Evolutionary conservation across 2,329 filamentous ascomycete species (phyloP), one percentile per base, ranked within the genome.

Genomic region (Aspergillus quadricinctus): DNA sequence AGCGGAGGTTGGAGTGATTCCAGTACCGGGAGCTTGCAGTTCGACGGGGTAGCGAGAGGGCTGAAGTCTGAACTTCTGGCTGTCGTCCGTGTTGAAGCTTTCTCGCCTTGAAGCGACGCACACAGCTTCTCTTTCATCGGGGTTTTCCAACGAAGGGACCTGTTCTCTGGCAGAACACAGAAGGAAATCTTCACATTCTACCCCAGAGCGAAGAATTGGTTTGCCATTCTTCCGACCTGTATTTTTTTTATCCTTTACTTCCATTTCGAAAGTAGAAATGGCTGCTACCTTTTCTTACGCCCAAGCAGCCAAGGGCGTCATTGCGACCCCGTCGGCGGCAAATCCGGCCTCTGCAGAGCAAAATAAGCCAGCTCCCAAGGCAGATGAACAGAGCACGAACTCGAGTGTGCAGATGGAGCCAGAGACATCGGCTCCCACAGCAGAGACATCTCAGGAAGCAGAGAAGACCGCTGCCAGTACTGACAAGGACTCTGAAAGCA

Each of bases 231-330:
- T 21, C 49, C 31, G 14, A 37, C 14, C 5, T 56, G 21, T 53
- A 40, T 11, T 45, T 51, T 52, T 53, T 52, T 53, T 46, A 52
- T 54, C 27, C 50, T 31, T 48, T 58, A 56, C 53, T 50, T 56
- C 40, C 11, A 45, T 52, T 37, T 57, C 49, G 49, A 57, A 35
- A 45, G 60, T 37, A 41, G 52, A 59, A 59, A 81, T 81, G 80
- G 73, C 73, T 61, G 68, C 76, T 59, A 80, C 84, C 35, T 96
- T 97, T 73, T 97, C 93, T 58, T 97, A 97, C 76, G 93, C 93
- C 68, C 92, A 96, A 82, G 93, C 93, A 70, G 93, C 93, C 58
- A 94, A 94, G 75, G 91, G 92, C 69, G 83, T 88, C 67, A 78
- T 83, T 55, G 70, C 80, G 51, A 74, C 78, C 57, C 66, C 76